Evolutionary conservation across 306 rosid genomes (phyloP), one percentile per base, ranked within the genome.

Genomic region (Glycine soja): DNA sequence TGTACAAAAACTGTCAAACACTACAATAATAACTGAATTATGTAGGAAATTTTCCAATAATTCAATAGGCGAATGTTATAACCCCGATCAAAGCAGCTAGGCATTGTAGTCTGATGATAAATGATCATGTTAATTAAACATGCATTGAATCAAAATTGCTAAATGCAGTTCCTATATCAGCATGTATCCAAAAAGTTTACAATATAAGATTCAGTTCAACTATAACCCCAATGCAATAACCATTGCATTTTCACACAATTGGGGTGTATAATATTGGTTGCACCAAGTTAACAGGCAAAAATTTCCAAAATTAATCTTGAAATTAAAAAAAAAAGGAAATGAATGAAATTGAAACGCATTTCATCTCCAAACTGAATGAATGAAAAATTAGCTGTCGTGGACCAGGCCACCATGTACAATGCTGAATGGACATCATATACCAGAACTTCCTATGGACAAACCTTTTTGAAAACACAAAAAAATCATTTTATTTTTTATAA

Each of bases 341-440:
- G 10, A 24, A 24, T 24, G 1, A 15, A 50, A 76, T 50, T 40
- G 43, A 66, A 51, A 16, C 8, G 73, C 66, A 66, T 36, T 51
- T 77, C 43, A 38, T 38, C 47, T 61, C 71, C 58, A 45, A 63
- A 64, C 8, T 47, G 50, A 76, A 59, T 32, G 34, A 62, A 63
- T 63, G 63, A 61, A 61, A 75, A 30, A 45, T 24, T 45, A 61
- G 32, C 8, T 68, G 6, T 9, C 15, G 8, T 43, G 7, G 12
- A 3, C 34, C 40, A 30, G 30, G 57, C 32, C 11, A 59, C 34
- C 46, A 4, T 43, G 34, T 12, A 14, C 30, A n/a, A 8, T 3
- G 12, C 32, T 10, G 1, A 68, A 43, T 68, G 54, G 47, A 46
- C 10, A 48, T 61, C 51, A 48, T 63, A 63, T 47, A 36, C 73